Evolutionary conservation across 257 asterid genomes (phyloP).

Genomic region (Parsonsia alboflavescens): DNA sequence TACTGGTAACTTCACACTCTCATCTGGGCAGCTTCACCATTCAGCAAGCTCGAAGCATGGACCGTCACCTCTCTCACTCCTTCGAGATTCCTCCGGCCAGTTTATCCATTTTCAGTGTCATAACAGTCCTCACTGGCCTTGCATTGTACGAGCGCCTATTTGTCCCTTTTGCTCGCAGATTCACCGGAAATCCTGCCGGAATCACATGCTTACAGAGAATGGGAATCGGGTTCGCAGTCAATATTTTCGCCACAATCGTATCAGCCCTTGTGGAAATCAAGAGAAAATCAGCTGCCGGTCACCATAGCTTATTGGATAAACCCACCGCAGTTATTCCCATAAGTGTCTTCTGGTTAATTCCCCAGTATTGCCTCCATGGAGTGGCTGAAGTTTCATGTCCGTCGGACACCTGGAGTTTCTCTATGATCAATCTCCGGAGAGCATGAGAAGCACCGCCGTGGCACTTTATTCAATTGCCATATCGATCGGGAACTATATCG

Average conservation of each 20-base stretch:
- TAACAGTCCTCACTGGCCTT: slow-evolving; percentile 48
- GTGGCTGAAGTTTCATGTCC: slow-evolving; percentile 53
- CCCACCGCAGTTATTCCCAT: slow-evolving; percentile 60
- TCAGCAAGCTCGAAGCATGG: slow-evolving; percentile 68
- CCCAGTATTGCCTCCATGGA: slow-evolving; percentile 68
- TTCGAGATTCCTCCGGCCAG: slow-evolving; percentile 73
- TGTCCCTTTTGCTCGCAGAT: slow-evolving; percentile 49
- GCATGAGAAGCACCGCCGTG: slow-evolving; percentile 78
- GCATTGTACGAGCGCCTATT: slow-evolving; percentile 62
- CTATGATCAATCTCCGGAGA: slow-evolving; percentile 78
- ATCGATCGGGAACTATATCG: slow-evolving; percentile 50
- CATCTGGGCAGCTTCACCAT: slow-evolving; percentile 61
- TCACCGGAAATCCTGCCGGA: slow-evolving; percentile 53
- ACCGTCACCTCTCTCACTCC: slow-evolving; percentile 48
- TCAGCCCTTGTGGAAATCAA: slow-evolving; percentile 61
- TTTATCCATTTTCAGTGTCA: slow-evolving; percentile 56
- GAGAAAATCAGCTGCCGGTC: slow-evolving; percentile 51
- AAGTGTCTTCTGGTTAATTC: slow-evolving; percentile 68
- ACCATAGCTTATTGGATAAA: slow-evolving; percentile 40
- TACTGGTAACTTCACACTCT: slow-evolving; percentile 52
- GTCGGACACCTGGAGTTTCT: slow-evolving; percentile 78
- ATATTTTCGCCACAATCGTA: slow-evolving; percentile 42
- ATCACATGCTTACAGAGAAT: slow-evolving; percentile 74
- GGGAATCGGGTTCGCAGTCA: slow-evolving; percentile 60
- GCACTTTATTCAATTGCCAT: slow-evolving; percentile 61